Evolutionary conservation across 139 green algal genomes (phyloP).

Genomic region (Astrephomene gubernaculifera): DNA sequence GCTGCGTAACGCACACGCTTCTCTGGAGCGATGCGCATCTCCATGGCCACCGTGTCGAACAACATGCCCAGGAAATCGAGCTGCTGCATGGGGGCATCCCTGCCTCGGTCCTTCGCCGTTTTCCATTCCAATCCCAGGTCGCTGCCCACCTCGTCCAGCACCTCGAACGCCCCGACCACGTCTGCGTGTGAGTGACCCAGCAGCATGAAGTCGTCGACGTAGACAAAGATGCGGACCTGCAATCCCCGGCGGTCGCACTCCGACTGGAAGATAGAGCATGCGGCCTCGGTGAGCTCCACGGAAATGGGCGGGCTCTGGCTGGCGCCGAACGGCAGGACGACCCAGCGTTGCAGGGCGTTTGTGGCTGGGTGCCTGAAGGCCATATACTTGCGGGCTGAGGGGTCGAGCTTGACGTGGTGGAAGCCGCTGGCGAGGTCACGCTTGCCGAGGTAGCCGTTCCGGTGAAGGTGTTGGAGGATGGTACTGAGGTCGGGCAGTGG

Average conservation of each 20-base stretch:
- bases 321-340: not conserved
- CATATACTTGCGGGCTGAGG: constrained; percentile 19
- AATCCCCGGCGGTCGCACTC: constrained; percentile 13
- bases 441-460: not conserved
- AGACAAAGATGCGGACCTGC: not conserved
- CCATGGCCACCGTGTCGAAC: no score
- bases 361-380: constrained; percentile 1
- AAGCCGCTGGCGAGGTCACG: constrained; percentile 25
- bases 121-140: no score
- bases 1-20: no score
- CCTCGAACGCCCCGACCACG: not conserved
- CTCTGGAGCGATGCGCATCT: no score
- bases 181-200: not conserved
- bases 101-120: no score
- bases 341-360: not conserved
- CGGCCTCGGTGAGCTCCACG: not conserved
- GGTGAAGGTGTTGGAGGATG: not conserved
- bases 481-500: not conserved
- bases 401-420: not conserved
- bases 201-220: constrained; percentile 8
- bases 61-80: no score
- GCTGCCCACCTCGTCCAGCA: no score
- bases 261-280: not conserved
- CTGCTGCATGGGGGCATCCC: no score
- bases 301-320: constrained; percentile 11